Base-by-base conservation (phyloP, 768 basidiomycete genomes). In the Xerocomellus intermedius region DNA sequence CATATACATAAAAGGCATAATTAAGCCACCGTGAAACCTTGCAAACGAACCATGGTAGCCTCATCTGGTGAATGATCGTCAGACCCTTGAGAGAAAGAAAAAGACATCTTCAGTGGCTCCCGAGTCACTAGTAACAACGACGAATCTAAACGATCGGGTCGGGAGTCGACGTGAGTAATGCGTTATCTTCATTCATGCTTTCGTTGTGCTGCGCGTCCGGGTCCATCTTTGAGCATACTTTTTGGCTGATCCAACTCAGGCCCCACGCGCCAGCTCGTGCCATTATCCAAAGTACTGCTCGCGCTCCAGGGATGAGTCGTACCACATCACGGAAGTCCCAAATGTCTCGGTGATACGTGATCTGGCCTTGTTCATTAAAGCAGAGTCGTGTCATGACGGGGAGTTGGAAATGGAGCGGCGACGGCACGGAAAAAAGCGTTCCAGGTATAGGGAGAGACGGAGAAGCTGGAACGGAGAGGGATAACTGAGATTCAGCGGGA, bases 291-390 rank as follows among this genome's bases (percentile, higher is more conserved):
- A 88, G 82, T 1, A 80, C 79, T 42, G 86, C 69, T 9, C 82
- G 79, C 56, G 83, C 78, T 4, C 89, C 88, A 4, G 89, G 89
- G 9, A 90, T 66, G 38, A 91, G 79, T 36, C 84, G 83, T 63
- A 90, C 75, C 54, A 92, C 74, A 65, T 93, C 91, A 66, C 85
- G 83, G 41, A 89, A 76, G 61, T 92, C 89, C 88, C 87, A 91
- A 37, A 88, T 77, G 64, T 92, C 91, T 28, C 88, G 80, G 66
- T 94, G 91, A 62, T 84, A 81, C 5, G 87, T 86, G 57, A 93
- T 85, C 55, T 79, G 81, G n/a, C 87, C 88, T 64, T 85, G 85
- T 61, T 91, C 90, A 70, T 91, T 91, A 71, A 93, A 90, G 32
- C 81, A 79, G 35, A 92, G 78, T 28, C 84, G 81, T 5, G 89